A percentile compares a stretch with the other conserved stretches of the same genome.
These are phyloP conservation scores for Boletus subcaerulescens DNA, from an alignment of 768 basidiomycete genomes.

Conservation along the genomic window DNA sequence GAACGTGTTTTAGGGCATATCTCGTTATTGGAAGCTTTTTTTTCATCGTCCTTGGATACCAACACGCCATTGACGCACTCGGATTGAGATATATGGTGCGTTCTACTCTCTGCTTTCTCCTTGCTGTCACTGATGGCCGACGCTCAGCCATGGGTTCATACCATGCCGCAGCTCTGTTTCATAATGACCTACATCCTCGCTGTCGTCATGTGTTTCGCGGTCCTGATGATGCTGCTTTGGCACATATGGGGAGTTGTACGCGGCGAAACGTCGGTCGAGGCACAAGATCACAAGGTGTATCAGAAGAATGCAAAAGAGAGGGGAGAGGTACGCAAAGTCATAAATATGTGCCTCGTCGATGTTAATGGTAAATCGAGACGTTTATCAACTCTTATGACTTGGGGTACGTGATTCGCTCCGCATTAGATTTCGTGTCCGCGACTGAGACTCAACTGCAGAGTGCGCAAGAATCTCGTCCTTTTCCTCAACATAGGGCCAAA, in stretches of 20 bases:
- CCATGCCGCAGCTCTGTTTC: constrained; percentile 66
- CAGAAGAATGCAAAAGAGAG: constrained; percentile 61
- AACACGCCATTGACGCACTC: constrained; percentile 53
- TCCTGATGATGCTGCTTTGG: constrained; percentile 68
- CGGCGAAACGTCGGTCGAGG: constrained; percentile 89
- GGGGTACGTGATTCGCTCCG: constrained; percentile 47
- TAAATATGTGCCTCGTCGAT: background rate
- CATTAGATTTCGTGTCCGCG: background rate
- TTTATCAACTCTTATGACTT: constrained; percentile 93
- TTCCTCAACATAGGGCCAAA: constrained; percentile 85
- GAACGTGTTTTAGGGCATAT: constrained; percentile 56
- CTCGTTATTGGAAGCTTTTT: constrained; percentile 69
- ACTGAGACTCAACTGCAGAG: constrained; percentile 25
- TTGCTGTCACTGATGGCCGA: background rate
- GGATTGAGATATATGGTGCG: constrained; percentile 49
- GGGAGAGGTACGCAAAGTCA: constrained; percentile 54
- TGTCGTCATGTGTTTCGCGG: constrained; percentile 69
- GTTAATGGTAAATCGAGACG: constrained; percentile 37
- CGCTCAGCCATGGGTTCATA: constrained; percentile 50
- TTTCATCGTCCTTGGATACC: constrained; percentile 62
- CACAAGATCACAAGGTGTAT: constrained; percentile 83
- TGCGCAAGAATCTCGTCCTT: constrained; percentile 62
- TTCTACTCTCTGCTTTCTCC: background rate
- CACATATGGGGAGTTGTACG: constrained; percentile 67
- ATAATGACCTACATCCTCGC: constrained; percentile 75